Conservation (phyloP, 2,329 filamentous ascomycete species). For the Hypoxylon sp. region DNA sequence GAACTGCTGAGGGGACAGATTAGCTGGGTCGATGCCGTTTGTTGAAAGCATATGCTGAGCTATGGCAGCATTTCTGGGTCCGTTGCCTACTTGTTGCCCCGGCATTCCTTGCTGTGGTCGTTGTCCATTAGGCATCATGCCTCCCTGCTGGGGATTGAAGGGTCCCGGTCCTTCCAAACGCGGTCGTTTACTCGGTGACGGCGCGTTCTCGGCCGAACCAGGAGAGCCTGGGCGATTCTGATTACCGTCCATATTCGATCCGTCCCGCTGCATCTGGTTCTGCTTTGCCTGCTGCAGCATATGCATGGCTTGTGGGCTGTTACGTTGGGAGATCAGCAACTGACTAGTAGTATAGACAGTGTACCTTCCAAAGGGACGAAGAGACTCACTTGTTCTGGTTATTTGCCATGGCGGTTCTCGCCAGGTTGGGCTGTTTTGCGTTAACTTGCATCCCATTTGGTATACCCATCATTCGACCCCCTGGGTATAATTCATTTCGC, state of each 20-base stretch:
- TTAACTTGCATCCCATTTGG: slow-evolving; percentile 71
- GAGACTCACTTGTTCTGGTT: slow-evolving; percentile 76
- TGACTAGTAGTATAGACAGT: neutral
- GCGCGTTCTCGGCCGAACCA: slow-evolving; percentile 85
- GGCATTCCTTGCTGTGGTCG: slow-evolving; percentile 77
- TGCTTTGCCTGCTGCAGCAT: slow-evolving; percentile 77
- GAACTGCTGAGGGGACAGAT: slow-evolving; percentile 82
- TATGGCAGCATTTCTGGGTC: slow-evolving; percentile 57
- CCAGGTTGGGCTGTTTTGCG: slow-evolving; percentile 72
- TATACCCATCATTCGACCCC: slow-evolving; percentile 76
- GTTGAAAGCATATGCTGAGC: slow-evolving; percentile 72
- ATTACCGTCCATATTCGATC: slow-evolving; percentile 87
- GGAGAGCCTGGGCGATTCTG: slow-evolving; percentile 86
- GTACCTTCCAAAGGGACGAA: slow-evolving; percentile 35
- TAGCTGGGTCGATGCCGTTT: slow-evolving; percentile 81
- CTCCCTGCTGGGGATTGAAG: slow-evolving; percentile 78
- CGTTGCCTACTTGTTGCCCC: slow-evolving; percentile 73
- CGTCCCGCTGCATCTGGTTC: slow-evolving; percentile 88
- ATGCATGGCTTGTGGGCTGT: slow-evolving; percentile 76
- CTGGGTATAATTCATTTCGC: slow-evolving; percentile 71
- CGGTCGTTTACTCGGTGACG: slow-evolving; percentile 91
- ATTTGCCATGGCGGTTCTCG: slow-evolving; percentile 83
- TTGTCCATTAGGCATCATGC: slow-evolving; percentile 81
- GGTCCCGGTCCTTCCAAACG: slow-evolving; percentile 80
- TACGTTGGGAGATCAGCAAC: slow-evolving; percentile 38